Conservation (phyloP, 73 alveolate genomes). For the Paramecium octaurelia region DNA sequence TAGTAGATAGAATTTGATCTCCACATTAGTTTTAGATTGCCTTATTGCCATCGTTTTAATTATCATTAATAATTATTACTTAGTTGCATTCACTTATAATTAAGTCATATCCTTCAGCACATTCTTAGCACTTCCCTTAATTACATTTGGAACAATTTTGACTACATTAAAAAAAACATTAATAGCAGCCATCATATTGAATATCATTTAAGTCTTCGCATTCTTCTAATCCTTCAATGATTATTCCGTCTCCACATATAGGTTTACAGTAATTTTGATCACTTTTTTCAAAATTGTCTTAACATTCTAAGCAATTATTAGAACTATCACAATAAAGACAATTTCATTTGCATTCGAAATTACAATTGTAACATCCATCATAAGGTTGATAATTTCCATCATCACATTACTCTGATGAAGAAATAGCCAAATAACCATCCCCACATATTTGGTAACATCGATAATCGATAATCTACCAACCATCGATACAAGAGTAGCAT, state of each 20-base stretch:
- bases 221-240: background rate
- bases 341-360: background rate
- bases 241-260: background rate
- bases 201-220: background rate
- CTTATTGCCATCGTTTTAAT: background rate
- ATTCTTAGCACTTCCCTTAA: background rate
- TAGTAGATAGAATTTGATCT: background rate
- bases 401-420: background rate
- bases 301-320: background rate
- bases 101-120: background rate
- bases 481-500: background rate
- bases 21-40: background rate
- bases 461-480: background rate
- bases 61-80: too few relatives aligned
- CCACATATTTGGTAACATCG: background rate
- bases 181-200: background rate
- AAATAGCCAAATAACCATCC: background rate
- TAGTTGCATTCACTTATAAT: background rate
- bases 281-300: background rate
- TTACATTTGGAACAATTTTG: background rate
- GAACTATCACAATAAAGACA: background rate
- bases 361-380: background rate
- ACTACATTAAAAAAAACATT: background rate
- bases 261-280: background rate
- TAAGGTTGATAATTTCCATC: background rate